Base-by-base conservation (phyloP, 257 asterid genomes). In the Solanum rostratum region DNA sequence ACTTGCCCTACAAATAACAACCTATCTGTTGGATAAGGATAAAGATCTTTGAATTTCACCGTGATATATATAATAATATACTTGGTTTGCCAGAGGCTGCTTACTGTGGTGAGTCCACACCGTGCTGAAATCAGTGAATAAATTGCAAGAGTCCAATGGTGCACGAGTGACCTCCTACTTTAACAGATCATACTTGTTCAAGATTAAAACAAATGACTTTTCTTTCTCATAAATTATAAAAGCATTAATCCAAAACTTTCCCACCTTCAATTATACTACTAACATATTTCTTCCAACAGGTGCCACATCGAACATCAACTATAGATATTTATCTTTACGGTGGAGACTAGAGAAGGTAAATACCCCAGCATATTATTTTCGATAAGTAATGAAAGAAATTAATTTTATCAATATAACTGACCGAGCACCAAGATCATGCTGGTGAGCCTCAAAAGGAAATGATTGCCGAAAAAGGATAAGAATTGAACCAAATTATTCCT, bases 161-260 rank as follows among this genome's bases (percentile, higher is more conserved):
- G 39, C 60, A 6, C 27, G 66, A 10, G 22, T 24, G 1, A 41
- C 4, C 16, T 59, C 3, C 15, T 59, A 15, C 74, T 84, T 88
- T 8, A 87, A 86, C 43, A 87, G 53, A 79, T 87, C 88, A 37
- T 80, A 89, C 62, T 87, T 83, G 29, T 87, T 89, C 22, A 89
- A 80, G n/a, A 88, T 63, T 14, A 88, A 65, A 66, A 81, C 88
- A 41, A 86, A 60, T 24, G 76, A 41, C 6, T 41, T 2, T 41
- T 41, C 45, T 41, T 7, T 7, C 45, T 41, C 45, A 41, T 41
- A 41, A 41, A 41, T 41, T 41, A 41, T 41, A 41, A 41, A 41
- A 41, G 7, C 45, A 41, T 6, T 3, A 41, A 1, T 3, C 45
- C 45, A 41, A 41, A 41, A 41, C 45, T 33, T 33, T 33, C 39